Evolutionary conservation across 116 monocot species (phyloP), one percentile per base, ranked within the genome.

Genomic region (Iris pallida): DNA sequence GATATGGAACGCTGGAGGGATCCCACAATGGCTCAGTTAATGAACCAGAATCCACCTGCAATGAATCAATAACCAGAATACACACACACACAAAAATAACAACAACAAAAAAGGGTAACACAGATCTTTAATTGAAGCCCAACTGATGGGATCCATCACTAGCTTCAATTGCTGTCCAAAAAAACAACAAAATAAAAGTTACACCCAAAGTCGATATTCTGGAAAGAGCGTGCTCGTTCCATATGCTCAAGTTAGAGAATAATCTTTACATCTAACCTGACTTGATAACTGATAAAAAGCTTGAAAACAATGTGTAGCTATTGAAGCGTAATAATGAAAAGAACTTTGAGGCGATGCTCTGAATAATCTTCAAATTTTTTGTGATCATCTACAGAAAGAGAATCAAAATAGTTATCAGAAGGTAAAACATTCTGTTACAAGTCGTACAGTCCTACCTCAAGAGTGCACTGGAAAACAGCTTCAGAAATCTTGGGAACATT

Each of bases 281-380:
- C 86, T 88, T 20, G 98, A 98, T 72, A 98, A 79, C 59, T 90
- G 90, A 66, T 85, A 76, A 46, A 98, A 64, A 18, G 98, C 93
- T 55, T 82, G 90, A 66, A 98, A 98, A 82, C 98, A 98, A 72
- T 98, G 82, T 48, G 90, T 88, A 30, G 93, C 98, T 70, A 98
- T 98, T 9, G 98, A 90, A 64, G n/a, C 90, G 81, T 12, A 98
- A 78, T 54, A 98, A 78, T n/a, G 93, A 93, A 45, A 98, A 98
- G 51, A 98, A 98, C 71, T 98, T 98, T 98, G 6, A 98, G 85
- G 12, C 98, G 88, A 73, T 98, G 98, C 80, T 98, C 98, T 0
- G 98, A 93, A 57, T 98, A 98, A 79, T 98, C 98, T 71, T 98
- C 98, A 86, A 98, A 66, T 98, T 98, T 64, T 90, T 93, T 8